Conservation (phyloP, 495 filamentous ascomycete genomes). For the Aeminium ludgeri region DNA sequence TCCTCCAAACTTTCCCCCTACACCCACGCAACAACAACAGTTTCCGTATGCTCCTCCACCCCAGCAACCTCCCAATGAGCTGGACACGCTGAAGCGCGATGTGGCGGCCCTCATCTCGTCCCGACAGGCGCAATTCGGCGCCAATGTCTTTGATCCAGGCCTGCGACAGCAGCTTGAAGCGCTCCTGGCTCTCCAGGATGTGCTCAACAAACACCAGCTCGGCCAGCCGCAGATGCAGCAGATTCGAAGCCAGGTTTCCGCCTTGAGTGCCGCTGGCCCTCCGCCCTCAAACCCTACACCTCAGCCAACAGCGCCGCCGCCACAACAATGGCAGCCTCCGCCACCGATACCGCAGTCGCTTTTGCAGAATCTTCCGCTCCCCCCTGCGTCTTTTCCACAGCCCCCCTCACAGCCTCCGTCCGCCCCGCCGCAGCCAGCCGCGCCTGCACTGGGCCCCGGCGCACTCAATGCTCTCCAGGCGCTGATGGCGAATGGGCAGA, state of each 20-base stretch:
- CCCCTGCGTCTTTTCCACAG: conserved; percentile 1
- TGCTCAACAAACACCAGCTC: conserved; percentile 56
- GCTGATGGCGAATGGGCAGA: conserved; percentile 10
- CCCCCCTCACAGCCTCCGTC: conserved; percentile 5
- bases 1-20: conserved; percentile 1
- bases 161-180: conserved; percentile 67
- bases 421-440: background rate
- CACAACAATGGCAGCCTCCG: conserved; percentile 10
- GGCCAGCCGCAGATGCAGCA: conserved; percentile 62
- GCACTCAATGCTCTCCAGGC: conserved; percentile 12
- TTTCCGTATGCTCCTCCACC: conserved; percentile 6
- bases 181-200: conserved; percentile 65
- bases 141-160: conserved; percentile 52
- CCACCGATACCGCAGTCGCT: conserved; percentile 5
- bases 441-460: conserved; percentile 5
- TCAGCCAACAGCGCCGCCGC: conserved; percentile 8
- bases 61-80: conserved; percentile 24
- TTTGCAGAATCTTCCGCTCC: conserved; percentile 1
- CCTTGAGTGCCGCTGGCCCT: conserved; percentile 33
- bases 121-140: conserved; percentile 53
- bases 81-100: conserved; percentile 65
- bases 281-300: conserved; percentile 12
- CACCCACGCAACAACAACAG: conserved; percentile 17
- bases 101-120: conserved; percentile 56
- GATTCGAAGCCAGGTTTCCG: conserved; percentile 62